These are phyloP conservation scores for Tylopilus plumbeoviolaceoides DNA, from an alignment of 768 basidiomycete species.

Conservation along the genomic window DNA sequence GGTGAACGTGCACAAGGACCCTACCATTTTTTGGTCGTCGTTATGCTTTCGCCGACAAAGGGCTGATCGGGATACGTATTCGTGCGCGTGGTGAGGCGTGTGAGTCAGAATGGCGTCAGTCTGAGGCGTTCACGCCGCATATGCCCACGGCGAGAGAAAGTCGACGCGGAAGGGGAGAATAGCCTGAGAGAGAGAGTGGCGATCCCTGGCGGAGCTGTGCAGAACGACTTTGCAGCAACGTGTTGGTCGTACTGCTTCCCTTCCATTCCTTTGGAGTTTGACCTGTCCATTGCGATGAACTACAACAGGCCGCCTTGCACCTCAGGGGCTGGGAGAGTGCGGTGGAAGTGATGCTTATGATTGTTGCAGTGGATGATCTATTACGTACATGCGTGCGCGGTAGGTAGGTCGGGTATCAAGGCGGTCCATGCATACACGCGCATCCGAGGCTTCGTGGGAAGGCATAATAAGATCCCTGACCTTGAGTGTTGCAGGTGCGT, in stretches of 20 bases:
- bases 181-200: neutral
- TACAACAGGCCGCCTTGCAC: constrained; percentile 1
- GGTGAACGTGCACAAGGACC: constrained; percentile 4
- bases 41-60: neutral
- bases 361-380: neutral
- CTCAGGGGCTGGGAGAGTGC: constrained; percentile 7
- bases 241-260: constrained; percentile 19
- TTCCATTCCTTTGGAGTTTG: constrained; percentile 7
- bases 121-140: neutral
- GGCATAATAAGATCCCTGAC: constrained; percentile 1
- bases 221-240: constrained; percentile 14
- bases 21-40: constrained; percentile 2
- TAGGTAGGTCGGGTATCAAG: constrained; percentile 6
- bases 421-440: neutral
- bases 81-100: neutral
- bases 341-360: neutral
- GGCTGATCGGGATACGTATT: neutral
- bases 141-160: neutral
- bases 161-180: too few species aligned
- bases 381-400: constrained; percentile 5
- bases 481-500: neutral
- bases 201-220: constrained; percentile 5
- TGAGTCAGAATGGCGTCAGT: neutral
- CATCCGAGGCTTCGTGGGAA: constrained; percentile 13
- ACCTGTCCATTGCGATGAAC: constrained; percentile 4